phyloP scores from a whole-genome alignment of 495 filamentous ascomycete species.

The Talaromyces liani region DNA sequence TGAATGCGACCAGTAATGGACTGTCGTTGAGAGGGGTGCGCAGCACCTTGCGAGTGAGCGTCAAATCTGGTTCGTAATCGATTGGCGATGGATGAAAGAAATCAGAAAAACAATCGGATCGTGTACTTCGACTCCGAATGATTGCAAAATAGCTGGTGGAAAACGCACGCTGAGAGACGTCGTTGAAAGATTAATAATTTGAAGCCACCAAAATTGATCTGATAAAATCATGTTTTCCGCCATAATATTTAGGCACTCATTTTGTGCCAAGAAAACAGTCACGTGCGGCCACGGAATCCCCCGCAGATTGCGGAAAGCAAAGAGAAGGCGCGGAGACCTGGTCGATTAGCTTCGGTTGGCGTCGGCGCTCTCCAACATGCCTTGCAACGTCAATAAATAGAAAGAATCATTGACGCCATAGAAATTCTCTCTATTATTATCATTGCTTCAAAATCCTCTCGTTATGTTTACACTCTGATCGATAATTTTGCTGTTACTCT shows the following conservation, averaged over 20 bases:
- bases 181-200: background rate
- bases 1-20: background rate
- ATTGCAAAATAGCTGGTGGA: background rate
- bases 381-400: slow-evolving; percentile 5
- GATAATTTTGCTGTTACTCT: background rate
- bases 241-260: background rate
- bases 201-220: background rate
- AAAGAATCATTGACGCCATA: background rate
- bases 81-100: background rate
- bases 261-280: slow-evolving; percentile 8
- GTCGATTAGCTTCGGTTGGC: slow-evolving; percentile 36
- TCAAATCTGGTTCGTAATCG: background rate
- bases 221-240: background rate
- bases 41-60: background rate
- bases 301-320: slow-evolving; percentile 22
- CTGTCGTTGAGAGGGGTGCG: background rate
- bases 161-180: background rate
- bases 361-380: slow-evolving; percentile 12
- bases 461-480: background rate
- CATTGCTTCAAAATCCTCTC: background rate
- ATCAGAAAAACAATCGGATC: background rate
- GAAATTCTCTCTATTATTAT: background rate
- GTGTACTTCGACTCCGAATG: background rate
- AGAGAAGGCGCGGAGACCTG: background rate
- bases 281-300: slow-evolving; percentile 22